A percentile compares a stretch with the other conserved stretches of the same genome.
Conservation (phyloP, 805 yeast genomes). For the Cyberlindnera subsufficiens region DNA sequence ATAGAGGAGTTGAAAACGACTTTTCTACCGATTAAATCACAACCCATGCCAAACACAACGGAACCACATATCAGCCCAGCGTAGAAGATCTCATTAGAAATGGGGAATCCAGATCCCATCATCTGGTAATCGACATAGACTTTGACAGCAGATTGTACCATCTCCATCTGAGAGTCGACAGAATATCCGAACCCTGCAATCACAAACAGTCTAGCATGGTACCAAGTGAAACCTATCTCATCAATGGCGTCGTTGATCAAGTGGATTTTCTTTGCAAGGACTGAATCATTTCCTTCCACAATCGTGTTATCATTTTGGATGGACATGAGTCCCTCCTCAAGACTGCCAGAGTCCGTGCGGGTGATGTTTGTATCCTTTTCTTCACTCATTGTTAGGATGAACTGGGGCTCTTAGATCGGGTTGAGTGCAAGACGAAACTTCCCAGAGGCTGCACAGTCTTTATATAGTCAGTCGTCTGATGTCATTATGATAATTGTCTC, state of each 20-base stretch:
- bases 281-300: constrained; percentile 26
- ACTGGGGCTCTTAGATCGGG: background rate
- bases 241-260: constrained; percentile 50
- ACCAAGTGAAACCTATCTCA: constrained; percentile 56
- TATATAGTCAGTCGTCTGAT: too few species aligned
- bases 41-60: constrained; percentile 44
- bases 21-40: constrained; percentile 46
- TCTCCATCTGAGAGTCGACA: constrained; percentile 44
- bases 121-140: constrained; percentile 42
- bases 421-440: too few species aligned
- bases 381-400: background rate
- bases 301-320: constrained; percentile 8
- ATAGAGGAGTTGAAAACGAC: constrained; percentile 43
- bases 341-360: background rate
- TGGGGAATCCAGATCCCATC: constrained; percentile 33
- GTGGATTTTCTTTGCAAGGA: constrained; percentile 30
- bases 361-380: background rate
- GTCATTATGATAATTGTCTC: too few species aligned
- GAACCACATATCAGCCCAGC: constrained; percentile 46
- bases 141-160: constrained; percentile 39
- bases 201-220: constrained; percentile 37
- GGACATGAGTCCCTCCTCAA: background rate
- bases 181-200: constrained; percentile 50
- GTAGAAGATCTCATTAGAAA: constrained; percentile 38
- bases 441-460: too few species aligned